A percentile compares a stretch with the other conserved stretches of the same genome.
Evolutionary conservation across 306 rosid species (phyloP).

Genomic region (Cicer bijugum): DNA sequence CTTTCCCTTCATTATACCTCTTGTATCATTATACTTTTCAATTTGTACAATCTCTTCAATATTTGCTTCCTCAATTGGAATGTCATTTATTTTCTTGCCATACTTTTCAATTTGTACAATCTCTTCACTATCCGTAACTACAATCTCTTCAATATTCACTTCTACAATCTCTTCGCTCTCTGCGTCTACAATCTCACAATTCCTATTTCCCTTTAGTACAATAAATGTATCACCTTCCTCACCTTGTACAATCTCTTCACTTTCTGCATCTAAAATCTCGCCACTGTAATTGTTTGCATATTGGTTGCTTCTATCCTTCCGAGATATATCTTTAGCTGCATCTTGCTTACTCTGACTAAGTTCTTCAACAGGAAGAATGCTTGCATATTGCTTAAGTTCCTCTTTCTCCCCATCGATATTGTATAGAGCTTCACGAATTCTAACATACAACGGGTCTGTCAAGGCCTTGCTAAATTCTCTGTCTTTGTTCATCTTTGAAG

Average conservation of each 20-base stretch:
- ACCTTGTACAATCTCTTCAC: constrained; percentile 55
- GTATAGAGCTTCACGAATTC: constrained; percentile 61
- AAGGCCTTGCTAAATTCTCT: constrained; percentile 66
- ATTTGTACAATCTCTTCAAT: constrained; percentile 53
- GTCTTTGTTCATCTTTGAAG: constrained; percentile 60
- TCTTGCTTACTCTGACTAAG: constrained; percentile 41
- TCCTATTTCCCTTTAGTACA: constrained; percentile 42
- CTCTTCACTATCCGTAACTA: constrained; percentile 50
- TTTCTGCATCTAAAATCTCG: constrained; percentile 20
- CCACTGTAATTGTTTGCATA: constrained; percentile 37
- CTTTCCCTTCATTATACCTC: constrained; percentile 39
- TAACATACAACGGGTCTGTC: constrained; percentile 62
- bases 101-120: constrained; percentile 54
- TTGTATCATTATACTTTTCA: constrained; percentile 47
- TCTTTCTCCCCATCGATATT: constrained; percentile 38
- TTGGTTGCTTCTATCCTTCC: constrained; percentile 44
- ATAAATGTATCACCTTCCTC: constrained; percentile 43
- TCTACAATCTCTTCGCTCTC: constrained; percentile 64
- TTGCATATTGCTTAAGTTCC: constrained; percentile 39
- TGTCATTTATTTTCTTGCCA: constrained; percentile 26
- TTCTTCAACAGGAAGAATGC: constrained; percentile 44
- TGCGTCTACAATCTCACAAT: constrained; percentile 68
- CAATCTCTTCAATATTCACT: constrained; percentile 53
- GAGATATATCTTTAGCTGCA: constrained; percentile 35
- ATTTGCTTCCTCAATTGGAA: constrained; percentile 50